Base-by-base conservation (phyloP, 164 flowering plant genomes). In the Annona cherimola region DNA sequence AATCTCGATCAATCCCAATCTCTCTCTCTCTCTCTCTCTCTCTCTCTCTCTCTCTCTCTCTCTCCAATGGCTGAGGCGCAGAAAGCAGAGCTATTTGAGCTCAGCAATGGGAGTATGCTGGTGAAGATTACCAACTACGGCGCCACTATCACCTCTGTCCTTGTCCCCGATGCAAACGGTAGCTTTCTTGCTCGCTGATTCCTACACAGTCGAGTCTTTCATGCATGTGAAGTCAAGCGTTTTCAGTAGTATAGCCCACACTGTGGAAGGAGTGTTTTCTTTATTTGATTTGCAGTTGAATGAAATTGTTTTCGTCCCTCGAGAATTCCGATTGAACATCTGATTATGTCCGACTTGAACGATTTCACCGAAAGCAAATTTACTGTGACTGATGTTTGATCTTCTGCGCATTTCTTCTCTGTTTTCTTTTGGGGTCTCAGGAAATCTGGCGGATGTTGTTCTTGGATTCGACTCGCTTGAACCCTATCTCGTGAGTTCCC, bases 111-210 rank as follows among this genome's bases (percentile, higher is more conserved):
- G 61, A 72, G 81, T 73, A 88, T 92, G 90, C 80, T 66, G 2
- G 90, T 87, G 46, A 86, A 84, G 75, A 78, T 94, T 83, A 79
- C 86, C 72, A 92, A 92, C 74, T 85, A 44, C 54, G 99, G 99
- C 3, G 88, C 90, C 83, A 92, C 88, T 76, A 89, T 94, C 80
- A 86, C 87, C 61, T 91, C 97, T 68, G 68, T 94, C 39, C 84
- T 74, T 39, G 90, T 94, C 2, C 97, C 97, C 2, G 94, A 84
- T 74, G 86, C 88, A 74, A 71, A 90, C 42, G 97, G 99, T 94
- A 77, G 11, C 18, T 69, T 46, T 66, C 9, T 68, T 9, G 35
- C 40, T 66, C 19, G 68, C 64, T 6, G 3, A 69, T 3, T 60
- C 59, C 42, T 54, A 16, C 4, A 69, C 40, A 5, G 6, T 20